phyloP scores from a whole-genome alignment of 1,284 basidiomycete genomes.

The Entoloma clypeatum region DNA sequence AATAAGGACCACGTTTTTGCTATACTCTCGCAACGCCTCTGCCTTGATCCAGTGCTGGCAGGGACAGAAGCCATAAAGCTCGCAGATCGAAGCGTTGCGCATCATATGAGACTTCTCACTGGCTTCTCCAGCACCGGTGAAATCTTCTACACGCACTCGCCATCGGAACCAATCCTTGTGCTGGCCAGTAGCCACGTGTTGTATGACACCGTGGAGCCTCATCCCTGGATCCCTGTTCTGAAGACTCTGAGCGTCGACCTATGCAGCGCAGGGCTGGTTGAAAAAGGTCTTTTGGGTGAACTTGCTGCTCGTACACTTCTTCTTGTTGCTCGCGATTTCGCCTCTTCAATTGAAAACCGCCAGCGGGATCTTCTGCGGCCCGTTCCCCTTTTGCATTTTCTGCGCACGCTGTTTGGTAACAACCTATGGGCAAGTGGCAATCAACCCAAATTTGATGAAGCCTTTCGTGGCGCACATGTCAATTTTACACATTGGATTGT shows the following conservation, averaged over 20 bases:
- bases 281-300: conserved; percentile 18
- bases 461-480: background rate
- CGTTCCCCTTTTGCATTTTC: background rate
- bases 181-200: conserved; percentile 8
- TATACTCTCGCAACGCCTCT: conserved; percentile 16
- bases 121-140: conserved; percentile 11
- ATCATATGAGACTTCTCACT: conserved; percentile 18
- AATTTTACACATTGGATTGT: conserved; percentile 2
- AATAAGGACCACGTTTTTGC: conserved; percentile 2
- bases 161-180: too few relatives aligned
- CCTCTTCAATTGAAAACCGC: conserved; percentile 1
- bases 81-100: conserved; percentile 16
- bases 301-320: conserved; percentile 17
- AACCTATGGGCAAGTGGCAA: conserved; percentile 4
- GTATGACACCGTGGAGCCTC: conserved; percentile 1
- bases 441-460: conserved; percentile 3
- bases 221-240: conserved; percentile 4
- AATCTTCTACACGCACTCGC: conserved; percentile 15
- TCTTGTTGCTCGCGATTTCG: conserved; percentile 16
- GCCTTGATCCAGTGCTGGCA: conserved; percentile 13
- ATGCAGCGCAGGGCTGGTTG: conserved; percentile 11
- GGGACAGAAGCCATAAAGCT: conserved; percentile 15
- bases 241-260: conserved; percentile 4
- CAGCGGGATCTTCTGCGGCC: conserved; percentile 5
- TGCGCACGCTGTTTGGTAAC: conserved; percentile 14